Evolutionary conservation across 164 flowering plant genomes (phyloP).

Genomic region (Akebia trifoliata): DNA sequence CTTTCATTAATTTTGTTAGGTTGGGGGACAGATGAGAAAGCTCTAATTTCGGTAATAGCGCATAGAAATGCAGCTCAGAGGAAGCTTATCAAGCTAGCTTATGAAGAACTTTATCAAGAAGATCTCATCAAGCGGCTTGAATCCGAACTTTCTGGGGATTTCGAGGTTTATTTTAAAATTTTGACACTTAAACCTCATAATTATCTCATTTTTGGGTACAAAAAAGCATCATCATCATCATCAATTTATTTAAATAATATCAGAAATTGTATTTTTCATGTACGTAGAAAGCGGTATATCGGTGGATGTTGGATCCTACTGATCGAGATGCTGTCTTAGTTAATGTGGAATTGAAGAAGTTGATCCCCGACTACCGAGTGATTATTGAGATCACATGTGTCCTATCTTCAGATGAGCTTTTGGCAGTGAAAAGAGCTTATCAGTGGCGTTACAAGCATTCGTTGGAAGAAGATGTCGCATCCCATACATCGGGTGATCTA

Average conservation of each 20-base stretch:
- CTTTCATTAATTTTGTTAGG: conserved; percentile 28
- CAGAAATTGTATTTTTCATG: not conserved
- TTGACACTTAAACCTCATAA: not conserved
- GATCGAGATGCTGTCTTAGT: conserved; percentile 77
- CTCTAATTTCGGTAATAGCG: conserved; percentile 35
- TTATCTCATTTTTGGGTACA: no score
- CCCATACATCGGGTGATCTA: conserved; percentile 56
- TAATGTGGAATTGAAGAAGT: conserved; percentile 45
- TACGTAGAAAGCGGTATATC: conserved; percentile 40
- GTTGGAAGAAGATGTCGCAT: conserved; percentile 80
- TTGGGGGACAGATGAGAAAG: conserved; percentile 55
- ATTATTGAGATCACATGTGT: conserved; percentile 55
- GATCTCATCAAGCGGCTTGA: conserved; percentile 46
- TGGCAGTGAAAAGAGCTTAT: conserved; percentile 60
- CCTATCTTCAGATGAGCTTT: conserved; percentile 46
- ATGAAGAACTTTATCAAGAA: conserved; percentile 38
- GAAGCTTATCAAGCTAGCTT: conserved; percentile 41
- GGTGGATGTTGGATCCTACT: conserved; percentile 64
- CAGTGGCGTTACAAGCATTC: conserved; percentile 60
- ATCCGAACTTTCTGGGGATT: conserved; percentile 43
- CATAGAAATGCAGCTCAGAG: conserved; percentile 51
- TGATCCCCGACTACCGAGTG: conserved; percentile 31
- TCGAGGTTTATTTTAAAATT: conserved; percentile 35
- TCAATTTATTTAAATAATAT: not conserved
- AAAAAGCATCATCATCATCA: no score